Percentiles rank a stretch among this genome's conserved stretches.
Conservation (phyloP, 208 protist genomes). For the Wallacemonas rigidus region DNA sequence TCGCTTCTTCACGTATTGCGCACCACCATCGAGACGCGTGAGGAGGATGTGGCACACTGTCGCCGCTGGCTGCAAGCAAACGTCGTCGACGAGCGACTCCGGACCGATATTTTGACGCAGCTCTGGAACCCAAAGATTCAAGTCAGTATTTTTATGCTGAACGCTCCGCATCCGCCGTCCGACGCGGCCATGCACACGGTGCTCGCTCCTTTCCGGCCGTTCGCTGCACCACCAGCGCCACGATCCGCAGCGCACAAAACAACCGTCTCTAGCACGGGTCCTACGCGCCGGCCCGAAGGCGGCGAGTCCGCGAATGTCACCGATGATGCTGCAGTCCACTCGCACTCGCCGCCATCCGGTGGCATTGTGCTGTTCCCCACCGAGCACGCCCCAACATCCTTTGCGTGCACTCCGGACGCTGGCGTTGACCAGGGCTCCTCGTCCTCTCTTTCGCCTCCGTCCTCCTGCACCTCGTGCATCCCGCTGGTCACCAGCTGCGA, state of each 20-base stretch:
- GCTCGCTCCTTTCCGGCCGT: neutral
- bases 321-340: neutral
- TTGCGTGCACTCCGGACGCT: conserved; percentile 14
- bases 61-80: conserved; percentile 46
- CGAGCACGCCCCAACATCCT: conserved; percentile 33
- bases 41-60: conserved; percentile 47
- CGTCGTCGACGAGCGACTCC: conserved; percentile 37
- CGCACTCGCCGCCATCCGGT: neutral
- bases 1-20: conserved; percentile 67
- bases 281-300: neutral
- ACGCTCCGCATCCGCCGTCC: conserved; percentile 46
- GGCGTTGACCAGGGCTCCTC: conserved; percentile 13
- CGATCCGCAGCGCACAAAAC: no score
- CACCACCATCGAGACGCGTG: conserved; percentile 62
- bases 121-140: conserved; percentile 72
- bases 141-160: conserved; percentile 78
- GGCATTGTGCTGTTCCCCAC: conserved; percentile 41
- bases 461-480: conserved; percentile 25
- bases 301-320: conserved; percentile 16
- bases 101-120: conserved; percentile 44
- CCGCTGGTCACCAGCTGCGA: conserved; percentile 63
- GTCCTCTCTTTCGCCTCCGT: neutral
- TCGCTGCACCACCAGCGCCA: no score
- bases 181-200: neutral
- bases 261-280: no score